phyloP scores from a whole-genome alignment of 768 basidiomycete species.

The Boletus tylopilopsis region DNA sequence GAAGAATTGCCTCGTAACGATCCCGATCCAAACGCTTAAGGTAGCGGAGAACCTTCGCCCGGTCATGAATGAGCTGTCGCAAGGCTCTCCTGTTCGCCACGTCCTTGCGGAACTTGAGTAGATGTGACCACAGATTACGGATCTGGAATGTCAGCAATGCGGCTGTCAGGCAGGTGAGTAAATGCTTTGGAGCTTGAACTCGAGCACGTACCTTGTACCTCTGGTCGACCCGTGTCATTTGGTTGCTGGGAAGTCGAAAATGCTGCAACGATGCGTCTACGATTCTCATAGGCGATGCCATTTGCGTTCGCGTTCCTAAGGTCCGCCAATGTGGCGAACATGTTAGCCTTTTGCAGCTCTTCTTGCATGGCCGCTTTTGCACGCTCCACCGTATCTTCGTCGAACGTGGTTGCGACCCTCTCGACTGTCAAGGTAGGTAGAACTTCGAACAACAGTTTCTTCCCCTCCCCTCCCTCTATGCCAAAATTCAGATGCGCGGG shows the following conservation, averaged over 20 bases:
- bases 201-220: constrained; percentile 73
- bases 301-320: constrained; percentile 82
- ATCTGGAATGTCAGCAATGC: constrained; percentile 86
- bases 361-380: constrained; percentile 26
- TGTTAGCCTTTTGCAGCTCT: constrained; percentile 46
- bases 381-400: constrained; percentile 19
- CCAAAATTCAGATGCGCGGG: constrained; percentile 64
- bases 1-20: constrained; percentile 72
- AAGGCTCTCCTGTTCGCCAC: constrained; percentile 74
- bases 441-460: constrained; percentile 60
- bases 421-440: constrained; percentile 55
- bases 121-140: constrained; percentile 75
- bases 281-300: constrained; percentile 87
- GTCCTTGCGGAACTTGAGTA: constrained; percentile 67
- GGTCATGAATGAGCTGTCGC: constrained; percentile 72
- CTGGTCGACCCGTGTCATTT: constrained; percentile 76
- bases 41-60: constrained; percentile 81
- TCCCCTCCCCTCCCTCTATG: constrained; percentile 47
- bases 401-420: constrained; percentile 19
- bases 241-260: constrained; percentile 72
- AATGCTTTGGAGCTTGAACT: background rate
- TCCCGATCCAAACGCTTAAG: constrained; percentile 58
- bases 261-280: constrained; percentile 67
- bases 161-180: constrained; percentile 41
- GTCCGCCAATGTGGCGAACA: constrained; percentile 71